Percentiles rank a stretch among this genome's conserved stretches.
Evolutionary conservation across 2,329 filamentous ascomycete species (phyloP).

Genomic region (Aureobasidium sp.): DNA sequence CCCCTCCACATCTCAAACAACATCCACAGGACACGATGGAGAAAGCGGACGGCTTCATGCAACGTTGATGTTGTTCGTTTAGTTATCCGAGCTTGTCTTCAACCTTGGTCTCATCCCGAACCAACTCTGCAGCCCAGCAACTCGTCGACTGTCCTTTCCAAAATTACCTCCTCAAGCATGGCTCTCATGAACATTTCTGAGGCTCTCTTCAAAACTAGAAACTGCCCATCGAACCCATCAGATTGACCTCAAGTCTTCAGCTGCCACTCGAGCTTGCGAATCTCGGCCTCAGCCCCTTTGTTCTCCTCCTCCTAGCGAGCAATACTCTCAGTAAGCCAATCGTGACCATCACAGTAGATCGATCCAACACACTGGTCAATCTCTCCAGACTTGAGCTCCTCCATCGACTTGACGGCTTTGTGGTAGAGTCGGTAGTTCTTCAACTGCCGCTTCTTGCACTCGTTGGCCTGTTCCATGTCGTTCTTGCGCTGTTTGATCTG

Average conservation of each 20-base stretch:
- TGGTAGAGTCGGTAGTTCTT: background rate
- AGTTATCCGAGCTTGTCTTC: too few species aligned
- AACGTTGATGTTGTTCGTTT: background rate
- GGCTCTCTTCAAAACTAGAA: background rate
- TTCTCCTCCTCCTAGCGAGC: background rate
- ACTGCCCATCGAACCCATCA: background rate
- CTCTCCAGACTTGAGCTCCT: background rate
- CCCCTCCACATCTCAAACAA: background rate
- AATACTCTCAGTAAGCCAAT: background rate
- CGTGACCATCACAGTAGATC: background rate
- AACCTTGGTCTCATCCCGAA: background rate
- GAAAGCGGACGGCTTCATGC: background rate
- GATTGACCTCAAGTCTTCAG: background rate
- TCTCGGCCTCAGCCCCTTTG: background rate
- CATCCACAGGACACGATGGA: background rate
- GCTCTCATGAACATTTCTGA: background rate
- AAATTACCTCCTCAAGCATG: background rate
- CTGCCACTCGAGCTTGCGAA: background rate
- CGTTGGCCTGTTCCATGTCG: background rate
- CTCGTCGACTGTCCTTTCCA: background rate
- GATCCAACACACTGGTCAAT: background rate
- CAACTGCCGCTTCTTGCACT: background rate
- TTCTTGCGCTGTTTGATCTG: background rate
- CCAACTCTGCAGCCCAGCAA: background rate
- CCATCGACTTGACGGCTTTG: background rate